Percentiles rank a stretch among this genome's conserved stretches.
Evolutionary conservation across 1,139 yeast species (phyloP).

Genomic region (Saccharomyces uvarum): DNA sequence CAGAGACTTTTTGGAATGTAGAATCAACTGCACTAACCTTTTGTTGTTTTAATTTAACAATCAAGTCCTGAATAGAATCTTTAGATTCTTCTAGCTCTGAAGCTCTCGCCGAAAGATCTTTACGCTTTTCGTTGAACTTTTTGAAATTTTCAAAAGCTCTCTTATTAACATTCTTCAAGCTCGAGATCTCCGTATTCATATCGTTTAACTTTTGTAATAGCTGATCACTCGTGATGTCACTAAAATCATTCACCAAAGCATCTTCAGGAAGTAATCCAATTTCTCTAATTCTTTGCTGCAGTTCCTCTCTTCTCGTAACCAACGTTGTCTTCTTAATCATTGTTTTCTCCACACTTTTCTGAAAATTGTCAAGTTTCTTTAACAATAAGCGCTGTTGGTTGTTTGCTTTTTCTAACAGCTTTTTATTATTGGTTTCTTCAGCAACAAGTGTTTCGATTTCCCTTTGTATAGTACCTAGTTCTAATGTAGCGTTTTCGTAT

Average conservation of each 20-base stretch:
- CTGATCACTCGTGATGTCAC: slow-evolving; percentile 41
- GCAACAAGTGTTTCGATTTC: slow-evolving; percentile 26
- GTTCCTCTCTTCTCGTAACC: slow-evolving; percentile 57
- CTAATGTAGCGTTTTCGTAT: slow-evolving; percentile 30
- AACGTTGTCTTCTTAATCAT: slow-evolving; percentile 59
- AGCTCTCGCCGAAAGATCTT: slow-evolving; percentile 56
- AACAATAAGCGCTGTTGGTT: slow-evolving; percentile 49
- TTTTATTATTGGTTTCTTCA: slow-evolving; percentile 34
- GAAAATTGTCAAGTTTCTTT: slow-evolving; percentile 52
- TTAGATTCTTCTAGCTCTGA: slow-evolving; percentile 65
- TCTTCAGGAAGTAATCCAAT: slow-evolving; percentile 85
- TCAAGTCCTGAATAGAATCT: slow-evolving; percentile 63
- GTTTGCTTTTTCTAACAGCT: slow-evolving; percentile 43
- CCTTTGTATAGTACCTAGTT: slow-evolving; percentile 29
- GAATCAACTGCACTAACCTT: slow-evolving; percentile 77
- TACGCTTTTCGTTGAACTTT: slow-evolving; percentile 67
- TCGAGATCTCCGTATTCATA: slow-evolving; percentile 51
- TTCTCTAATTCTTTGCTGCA: slow-evolving; percentile 68
- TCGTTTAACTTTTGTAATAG: slow-evolving; percentile 49
- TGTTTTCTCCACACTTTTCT: slow-evolving; percentile 58
- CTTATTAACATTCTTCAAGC: slow-evolving; percentile 74
- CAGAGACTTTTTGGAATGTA: slow-evolving; percentile 71
- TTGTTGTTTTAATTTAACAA: slow-evolving; percentile 63
- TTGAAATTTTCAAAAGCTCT: slow-evolving; percentile 83
- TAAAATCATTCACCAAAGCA: slow-evolving; percentile 49